Evolutionary conservation across 2,329 filamentous ascomycete species (phyloP).

Genomic region (Cladophialophora exuberans): DNA sequence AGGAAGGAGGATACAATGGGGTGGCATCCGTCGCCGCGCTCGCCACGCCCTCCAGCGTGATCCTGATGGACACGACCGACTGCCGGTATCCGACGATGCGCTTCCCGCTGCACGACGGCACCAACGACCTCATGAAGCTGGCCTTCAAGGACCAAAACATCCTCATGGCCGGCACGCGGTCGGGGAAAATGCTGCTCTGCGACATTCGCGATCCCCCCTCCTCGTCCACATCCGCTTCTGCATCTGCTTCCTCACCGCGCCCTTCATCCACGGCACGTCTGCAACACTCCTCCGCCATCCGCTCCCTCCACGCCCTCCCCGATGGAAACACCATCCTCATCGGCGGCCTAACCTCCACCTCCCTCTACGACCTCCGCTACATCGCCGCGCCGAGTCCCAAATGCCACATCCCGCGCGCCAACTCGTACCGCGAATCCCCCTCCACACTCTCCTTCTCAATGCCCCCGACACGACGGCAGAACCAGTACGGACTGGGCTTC

Average conservation of each 20-base stretch:
- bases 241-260: not conserved
- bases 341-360: slow-evolving; percentile 21
- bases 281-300: slow-evolving; percentile 27
- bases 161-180: slow-evolving; percentile 28
- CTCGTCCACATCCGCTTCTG: not conserved
- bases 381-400: slow-evolving; percentile 4
- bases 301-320: slow-evolving; percentile 9
- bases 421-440: slow-evolving; percentile 2
- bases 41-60: not conserved
- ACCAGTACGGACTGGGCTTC: slow-evolving; percentile 24
- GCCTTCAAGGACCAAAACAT: slow-evolving; percentile 26
- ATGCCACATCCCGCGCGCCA: not conserved
- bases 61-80: not conserved
- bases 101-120: not conserved
- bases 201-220: slow-evolving; percentile 20
- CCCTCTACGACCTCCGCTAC: slow-evolving; percentile 31
- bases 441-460: slow-evolving; percentile 21
- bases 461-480: slow-evolving; percentile 5
- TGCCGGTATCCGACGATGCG: not conserved
- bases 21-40: not conserved
- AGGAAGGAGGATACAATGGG: too few relatives aligned
- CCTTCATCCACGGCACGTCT: slow-evolving; percentile 14
- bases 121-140: slow-evolving; percentile 16
- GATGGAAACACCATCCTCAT: slow-evolving; percentile 23
- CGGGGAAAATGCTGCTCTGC: slow-evolving; percentile 22